Conservation (phyloP, 1,284 basidiomycete genomes). For the Cutaneotrichosporon cavernicola region DNA sequence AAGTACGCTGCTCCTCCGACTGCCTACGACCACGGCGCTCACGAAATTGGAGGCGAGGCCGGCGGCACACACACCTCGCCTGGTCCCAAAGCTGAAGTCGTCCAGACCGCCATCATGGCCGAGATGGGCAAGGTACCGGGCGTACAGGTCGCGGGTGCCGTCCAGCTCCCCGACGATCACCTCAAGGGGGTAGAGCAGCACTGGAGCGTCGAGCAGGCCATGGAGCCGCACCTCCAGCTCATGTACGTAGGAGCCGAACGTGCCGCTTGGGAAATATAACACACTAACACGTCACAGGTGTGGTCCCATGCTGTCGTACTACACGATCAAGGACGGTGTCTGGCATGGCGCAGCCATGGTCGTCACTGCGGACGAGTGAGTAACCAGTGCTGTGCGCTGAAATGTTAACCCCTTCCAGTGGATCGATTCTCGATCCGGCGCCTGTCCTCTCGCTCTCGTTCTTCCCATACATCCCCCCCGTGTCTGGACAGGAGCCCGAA, state of each 20-base stretch:
- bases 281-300: conserved; percentile 38
- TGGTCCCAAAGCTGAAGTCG: conserved; percentile 16
- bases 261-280: not conserved
- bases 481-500: conserved; percentile 1
- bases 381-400: not conserved
- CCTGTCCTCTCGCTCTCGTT: conserved; percentile 68
- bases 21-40: conserved; percentile 39
- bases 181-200: conserved; percentile 25
- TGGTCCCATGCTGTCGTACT: conserved; percentile 86
- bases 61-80: conserved; percentile 34
- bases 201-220: conserved; percentile 33
- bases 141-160: conserved; percentile 10
- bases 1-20: conserved; percentile 36
- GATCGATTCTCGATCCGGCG: conserved; percentile 73
- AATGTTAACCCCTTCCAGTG: conserved; percentile 23
- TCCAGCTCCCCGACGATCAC: conserved; percentile 12
- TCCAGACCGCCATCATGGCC: conserved; percentile 21
- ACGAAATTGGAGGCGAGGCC: conserved; percentile 39
- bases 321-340: conserved; percentile 72
- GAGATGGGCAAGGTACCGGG: conserved; percentile 13
- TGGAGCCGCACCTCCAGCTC: conserved; percentile 54
- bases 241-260: conserved; percentile 41
- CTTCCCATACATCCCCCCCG: conserved; percentile 35
- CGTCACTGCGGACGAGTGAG: conserved; percentile 59
- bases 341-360: conserved; percentile 87